Percentiles rank a stretch among this genome's conserved stretches.
phyloP scores from a whole-genome alignment of 2,329 filamentous ascomycete species.

The Sordariomycetes sp. region DNA sequence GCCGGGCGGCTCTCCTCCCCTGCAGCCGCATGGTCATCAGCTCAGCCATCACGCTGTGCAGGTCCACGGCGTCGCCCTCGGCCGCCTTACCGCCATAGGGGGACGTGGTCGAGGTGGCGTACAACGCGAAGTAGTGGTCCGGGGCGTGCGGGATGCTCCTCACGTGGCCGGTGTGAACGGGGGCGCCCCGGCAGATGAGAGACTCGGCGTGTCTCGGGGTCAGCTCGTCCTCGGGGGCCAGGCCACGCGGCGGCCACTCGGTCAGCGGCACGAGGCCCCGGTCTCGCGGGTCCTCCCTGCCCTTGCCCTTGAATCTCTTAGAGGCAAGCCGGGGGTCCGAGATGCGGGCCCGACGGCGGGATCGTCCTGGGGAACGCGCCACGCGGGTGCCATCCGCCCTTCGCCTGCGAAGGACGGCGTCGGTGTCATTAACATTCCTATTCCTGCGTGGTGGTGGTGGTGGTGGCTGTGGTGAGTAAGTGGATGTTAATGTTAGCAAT shows the following conservation, averaged over 20 bases:
- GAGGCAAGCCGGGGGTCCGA: constrained; percentile 17
- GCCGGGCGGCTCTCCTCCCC: constrained; percentile 26
- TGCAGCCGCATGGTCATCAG: constrained; percentile 44
- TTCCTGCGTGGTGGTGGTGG: constrained; percentile 15
- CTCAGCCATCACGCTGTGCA: constrained; percentile 45
- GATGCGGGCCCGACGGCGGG: constrained; percentile 30
- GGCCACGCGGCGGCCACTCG: constrained; percentile 44
- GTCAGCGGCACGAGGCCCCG: constrained; percentile 11
- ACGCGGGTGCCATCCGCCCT: constrained; percentile 4
- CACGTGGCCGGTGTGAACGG: constrained; percentile 44
- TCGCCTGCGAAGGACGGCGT: constrained; percentile 16
- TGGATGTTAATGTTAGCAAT: background rate
- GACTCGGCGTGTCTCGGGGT: constrained; percentile 43
- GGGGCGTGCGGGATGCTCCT: constrained; percentile 41
- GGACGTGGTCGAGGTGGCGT: constrained; percentile 4
- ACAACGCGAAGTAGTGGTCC: constrained; percentile 41
- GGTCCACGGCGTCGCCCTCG: constrained; percentile 34
- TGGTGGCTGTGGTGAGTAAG: background rate
- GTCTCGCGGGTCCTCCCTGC: constrained; percentile 20
- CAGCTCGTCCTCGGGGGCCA: constrained; percentile 37
- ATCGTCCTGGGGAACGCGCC: constrained; percentile 6
- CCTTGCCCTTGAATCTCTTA: constrained; percentile 24
- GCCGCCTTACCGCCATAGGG: constrained; percentile 30
- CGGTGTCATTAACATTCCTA: constrained; percentile 17
- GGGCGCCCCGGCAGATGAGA: constrained; percentile 46